Evolutionary conservation across 163 green algal species (phyloP).

Genomic region (Prototheca stagnorum): DNA sequence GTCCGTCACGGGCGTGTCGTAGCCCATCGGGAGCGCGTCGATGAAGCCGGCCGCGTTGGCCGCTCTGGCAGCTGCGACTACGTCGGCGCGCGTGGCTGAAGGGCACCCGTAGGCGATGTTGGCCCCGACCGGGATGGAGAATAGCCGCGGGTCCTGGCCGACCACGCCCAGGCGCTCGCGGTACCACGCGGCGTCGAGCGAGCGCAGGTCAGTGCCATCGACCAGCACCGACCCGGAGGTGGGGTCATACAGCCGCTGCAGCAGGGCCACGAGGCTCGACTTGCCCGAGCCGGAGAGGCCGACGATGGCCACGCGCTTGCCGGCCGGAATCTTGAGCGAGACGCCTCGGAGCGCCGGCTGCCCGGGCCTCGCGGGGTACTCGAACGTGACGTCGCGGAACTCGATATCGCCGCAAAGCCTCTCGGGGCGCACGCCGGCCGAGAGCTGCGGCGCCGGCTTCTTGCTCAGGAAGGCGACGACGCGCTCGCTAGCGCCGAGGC

Average conservation of each 20-base stretch:
- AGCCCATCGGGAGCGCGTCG: conserved; percentile 54
- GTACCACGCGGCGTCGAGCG: conserved; percentile 45
- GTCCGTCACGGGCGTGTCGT: conserved; percentile 47
- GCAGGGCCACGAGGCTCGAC: conserved; percentile 54
- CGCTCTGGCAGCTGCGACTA: conserved; percentile 46
- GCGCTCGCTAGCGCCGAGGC: conserved; percentile 48
- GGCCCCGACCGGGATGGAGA: conserved; percentile 33
- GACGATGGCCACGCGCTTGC: conserved; percentile 57
- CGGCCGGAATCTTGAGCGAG: conserved; percentile 32
- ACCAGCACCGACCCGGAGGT: conserved; percentile 27
- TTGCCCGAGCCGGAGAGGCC: conserved; percentile 62
- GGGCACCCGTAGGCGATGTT: conserved; percentile 62
- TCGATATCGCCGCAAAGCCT: conserved; percentile 13
- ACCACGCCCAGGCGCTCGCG: conserved; percentile 48
- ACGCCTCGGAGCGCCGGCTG: conserved; percentile 20
- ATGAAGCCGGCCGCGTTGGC: conserved; percentile 92
- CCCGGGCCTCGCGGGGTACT: conserved; percentile 42
- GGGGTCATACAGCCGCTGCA: conserved; percentile 70
- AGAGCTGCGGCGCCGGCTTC: conserved; percentile 40
- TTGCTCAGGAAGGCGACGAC: conserved; percentile 53
- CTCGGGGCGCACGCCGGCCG: conserved; percentile 4
- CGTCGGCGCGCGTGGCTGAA: conserved; percentile 8
- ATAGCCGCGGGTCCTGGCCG: conserved; percentile 46
- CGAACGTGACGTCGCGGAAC: conserved; percentile 24
- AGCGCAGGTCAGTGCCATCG: conserved; percentile 35